Conservation (phyloP, 2,329 filamentous ascomycete genomes). For the Blastomyces emzantsi region DNA sequence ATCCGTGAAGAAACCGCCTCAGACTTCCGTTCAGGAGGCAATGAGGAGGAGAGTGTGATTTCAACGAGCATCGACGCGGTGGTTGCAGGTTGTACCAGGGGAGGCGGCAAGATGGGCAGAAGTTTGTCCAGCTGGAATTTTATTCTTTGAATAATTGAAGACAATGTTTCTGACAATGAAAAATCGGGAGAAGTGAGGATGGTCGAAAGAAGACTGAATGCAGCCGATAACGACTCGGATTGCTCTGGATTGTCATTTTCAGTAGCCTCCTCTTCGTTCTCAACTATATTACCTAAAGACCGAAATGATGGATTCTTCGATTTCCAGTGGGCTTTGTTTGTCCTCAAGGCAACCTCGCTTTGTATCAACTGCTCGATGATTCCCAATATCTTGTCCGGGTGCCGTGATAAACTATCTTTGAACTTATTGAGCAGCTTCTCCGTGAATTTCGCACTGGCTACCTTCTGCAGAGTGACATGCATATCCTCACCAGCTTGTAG, state of each 20-base stretch:
- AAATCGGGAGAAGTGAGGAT: slow-evolving; percentile 37
- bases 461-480: slow-evolving; percentile 26
- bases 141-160: slow-evolving; percentile 25
- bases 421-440: slow-evolving; percentile 36
- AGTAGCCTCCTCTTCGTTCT: slow-evolving; percentile 13
- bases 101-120: slow-evolving; percentile 25
- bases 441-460: slow-evolving; percentile 35
- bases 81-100: slow-evolving; percentile 31
- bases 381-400: slow-evolving; percentile 32
- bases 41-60: slow-evolving; percentile 26
- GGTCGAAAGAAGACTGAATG: slow-evolving; percentile 37
- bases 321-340: slow-evolving; percentile 8
- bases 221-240: slow-evolving; percentile 31
- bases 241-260: slow-evolving; percentile 20
- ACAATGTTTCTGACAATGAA: slow-evolving; percentile 23
- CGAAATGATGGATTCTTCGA: slow-evolving; percentile 24
- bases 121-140: slow-evolving; percentile 32
- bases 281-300: slow-evolving; percentile 30
- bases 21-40: slow-evolving; percentile 20
- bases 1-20: slow-evolving; percentile 21
- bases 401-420: slow-evolving; percentile 35
- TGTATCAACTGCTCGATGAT: slow-evolving; percentile 36
- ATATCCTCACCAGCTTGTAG: slow-evolving; percentile 19
- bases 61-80: slow-evolving; percentile 37
- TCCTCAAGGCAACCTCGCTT: slow-evolving; percentile 23